A percentile compares a stretch with the other conserved stretches of the same genome.
phyloP scores from a whole-genome alignment of 1,284 basidiomycete genomes.

The Uromyces viciae-fabae region DNA sequence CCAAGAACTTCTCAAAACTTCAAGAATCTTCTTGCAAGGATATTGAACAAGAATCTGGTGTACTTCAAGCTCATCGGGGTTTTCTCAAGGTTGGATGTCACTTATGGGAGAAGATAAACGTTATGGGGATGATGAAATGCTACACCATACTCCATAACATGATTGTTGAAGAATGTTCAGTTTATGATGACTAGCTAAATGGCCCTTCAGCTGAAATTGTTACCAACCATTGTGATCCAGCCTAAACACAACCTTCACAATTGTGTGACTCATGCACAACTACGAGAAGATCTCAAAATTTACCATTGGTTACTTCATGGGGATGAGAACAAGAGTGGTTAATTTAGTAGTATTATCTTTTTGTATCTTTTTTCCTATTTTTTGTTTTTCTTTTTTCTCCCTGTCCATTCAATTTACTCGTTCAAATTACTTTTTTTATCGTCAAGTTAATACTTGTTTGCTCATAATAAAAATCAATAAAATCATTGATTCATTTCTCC shows the following conservation, averaged over 20 bases:
- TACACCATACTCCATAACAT: slow-evolving; percentile 7
- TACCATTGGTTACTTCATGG: neutral
- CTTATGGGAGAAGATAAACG: neutral
- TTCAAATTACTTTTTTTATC: too few relatives aligned
- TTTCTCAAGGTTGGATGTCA: neutral
- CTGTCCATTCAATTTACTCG: too few relatives aligned
- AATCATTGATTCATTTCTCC: too few relatives aligned
- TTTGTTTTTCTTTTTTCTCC: neutral
- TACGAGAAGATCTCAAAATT: neutral
- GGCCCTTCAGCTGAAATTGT: neutral
- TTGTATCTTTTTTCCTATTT: neutral
- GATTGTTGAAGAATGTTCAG: neutral
- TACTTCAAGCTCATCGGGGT: too few relatives aligned
- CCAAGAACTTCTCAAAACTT: too few relatives aligned
- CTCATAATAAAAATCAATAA: too few relatives aligned
- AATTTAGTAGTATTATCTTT: too few relatives aligned
- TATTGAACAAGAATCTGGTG: too few relatives aligned
- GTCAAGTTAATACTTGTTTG: too few relatives aligned
- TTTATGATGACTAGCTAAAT: neutral
- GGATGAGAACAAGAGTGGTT: neutral
- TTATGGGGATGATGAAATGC: neutral
- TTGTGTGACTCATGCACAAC: neutral
- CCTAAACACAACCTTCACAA: neutral
- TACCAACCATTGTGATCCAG: neutral
- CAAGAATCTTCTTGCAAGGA: too few relatives aligned